These are phyloP conservation scores for Wallacemonas sp. DNA, from an alignment of 208 protist genomes.

Conservation along the genomic window DNA sequence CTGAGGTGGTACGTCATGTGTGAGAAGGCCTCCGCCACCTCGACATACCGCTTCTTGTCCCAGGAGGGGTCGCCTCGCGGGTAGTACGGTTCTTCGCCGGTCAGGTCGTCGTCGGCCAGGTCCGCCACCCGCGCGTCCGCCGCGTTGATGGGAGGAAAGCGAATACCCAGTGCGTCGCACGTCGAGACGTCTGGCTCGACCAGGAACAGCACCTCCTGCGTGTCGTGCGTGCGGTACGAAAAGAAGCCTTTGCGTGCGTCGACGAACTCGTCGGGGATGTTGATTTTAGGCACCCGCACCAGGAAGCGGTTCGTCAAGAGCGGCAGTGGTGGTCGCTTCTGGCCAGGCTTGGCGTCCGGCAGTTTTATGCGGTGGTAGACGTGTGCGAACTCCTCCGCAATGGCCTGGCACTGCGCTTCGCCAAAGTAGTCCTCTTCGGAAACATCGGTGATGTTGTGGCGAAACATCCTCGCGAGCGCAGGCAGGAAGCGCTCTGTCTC, in stretches of 20 bases:
- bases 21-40: slow-evolving; percentile 73
- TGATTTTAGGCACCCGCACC: slow-evolving; percentile 28
- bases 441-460: slow-evolving; percentile 38
- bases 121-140: slow-evolving; percentile 21
- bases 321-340: slow-evolving; percentile 14
- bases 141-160: slow-evolving; percentile 24
- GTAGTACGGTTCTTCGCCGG: slow-evolving; percentile 17
- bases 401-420: slow-evolving; percentile 47
- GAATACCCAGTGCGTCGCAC: slow-evolving; percentile 51
- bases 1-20: slow-evolving; percentile 54
- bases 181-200: slow-evolving; percentile 57
- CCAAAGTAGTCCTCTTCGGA: slow-evolving; percentile 64
- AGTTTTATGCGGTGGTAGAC: slow-evolving; percentile 34
- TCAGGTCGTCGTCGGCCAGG: slow-evolving; percentile 9
- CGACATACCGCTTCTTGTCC: slow-evolving; percentile 21
- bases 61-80: slow-evolving; percentile 16
- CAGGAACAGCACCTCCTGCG: slow-evolving; percentile 43
- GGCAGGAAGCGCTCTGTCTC: slow-evolving; percentile 17
- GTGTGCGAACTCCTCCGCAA: slow-evolving; percentile 60
- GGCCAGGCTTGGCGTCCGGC: not conserved
- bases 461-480: slow-evolving; percentile 60
- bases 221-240: slow-evolving; percentile 53
- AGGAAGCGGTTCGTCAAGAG: slow-evolving; percentile 45
- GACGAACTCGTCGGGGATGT: slow-evolving; percentile 22
- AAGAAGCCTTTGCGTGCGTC: slow-evolving; percentile 41